These are phyloP conservation scores for Chaetomium sp. DNA, from an alignment of 2,329 filamentous ascomycete species.

Conservation along the genomic window DNA sequence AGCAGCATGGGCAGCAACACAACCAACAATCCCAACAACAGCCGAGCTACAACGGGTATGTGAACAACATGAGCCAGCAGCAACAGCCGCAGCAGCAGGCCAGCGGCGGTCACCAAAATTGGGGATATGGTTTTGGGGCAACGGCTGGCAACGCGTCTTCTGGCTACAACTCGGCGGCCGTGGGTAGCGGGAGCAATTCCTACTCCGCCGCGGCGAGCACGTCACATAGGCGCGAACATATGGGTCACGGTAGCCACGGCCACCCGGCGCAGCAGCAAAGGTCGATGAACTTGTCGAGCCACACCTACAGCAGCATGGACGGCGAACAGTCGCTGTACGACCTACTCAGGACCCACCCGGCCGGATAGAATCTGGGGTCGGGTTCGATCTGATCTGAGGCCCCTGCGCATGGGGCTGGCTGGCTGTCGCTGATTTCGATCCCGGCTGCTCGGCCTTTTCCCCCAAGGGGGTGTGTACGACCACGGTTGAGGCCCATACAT, in stretches of 20 bases:
- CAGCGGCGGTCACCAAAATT: slow-evolving; percentile 39
- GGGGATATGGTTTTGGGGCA: slow-evolving; percentile 40
- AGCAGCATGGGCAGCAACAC: slow-evolving; percentile 29
- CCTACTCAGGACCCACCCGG: slow-evolving; percentile 31
- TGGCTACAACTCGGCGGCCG: slow-evolving; percentile 31
- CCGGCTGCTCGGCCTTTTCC: no score
- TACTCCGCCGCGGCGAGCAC: slow-evolving; percentile 20
- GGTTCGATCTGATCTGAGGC: not conserved
- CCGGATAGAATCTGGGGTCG: slow-evolving; percentile 13
- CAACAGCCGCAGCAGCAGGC: slow-evolving; percentile 31
- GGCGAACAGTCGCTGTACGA: slow-evolving; percentile 37
- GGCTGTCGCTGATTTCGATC: not conserved
- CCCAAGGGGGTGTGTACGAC: not conserved
- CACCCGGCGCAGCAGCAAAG: slow-evolving; percentile 31
- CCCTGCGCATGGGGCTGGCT: no score
- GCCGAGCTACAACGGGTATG: slow-evolving; percentile 30
- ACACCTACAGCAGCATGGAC: slow-evolving; percentile 36
- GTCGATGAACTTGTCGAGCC: slow-evolving; percentile 36
- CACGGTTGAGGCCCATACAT: not conserved
- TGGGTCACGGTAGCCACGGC: not conserved
- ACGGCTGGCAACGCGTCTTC: slow-evolving; percentile 30
- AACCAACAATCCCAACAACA: slow-evolving; percentile 37
- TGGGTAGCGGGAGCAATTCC: slow-evolving; percentile 20
- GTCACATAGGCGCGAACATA: slow-evolving; percentile 18
- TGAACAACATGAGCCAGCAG: slow-evolving; percentile 33